These are phyloP conservation scores for Sporothrix dimorphospora DNA, from an alignment of 2,329 filamentous ascomycete species.

Conservation along the genomic window DNA sequence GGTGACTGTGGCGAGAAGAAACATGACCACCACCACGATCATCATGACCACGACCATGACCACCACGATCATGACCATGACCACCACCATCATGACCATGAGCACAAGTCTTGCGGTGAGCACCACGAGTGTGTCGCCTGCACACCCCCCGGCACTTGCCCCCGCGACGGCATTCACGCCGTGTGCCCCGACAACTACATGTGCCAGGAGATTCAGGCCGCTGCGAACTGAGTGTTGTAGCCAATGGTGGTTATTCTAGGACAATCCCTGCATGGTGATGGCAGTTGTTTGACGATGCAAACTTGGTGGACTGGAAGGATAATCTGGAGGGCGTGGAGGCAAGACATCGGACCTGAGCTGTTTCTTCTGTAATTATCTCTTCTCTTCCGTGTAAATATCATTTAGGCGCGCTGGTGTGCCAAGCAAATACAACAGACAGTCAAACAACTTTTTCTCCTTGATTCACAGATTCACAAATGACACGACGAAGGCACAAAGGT, in stretches of 20 bases:
- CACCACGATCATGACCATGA: constrained; percentile 16
- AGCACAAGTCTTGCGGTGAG: constrained; percentile 5
- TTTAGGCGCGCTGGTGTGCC: constrained; percentile 3
- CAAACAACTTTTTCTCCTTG: background rate
- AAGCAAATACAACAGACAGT: constrained; percentile 17
- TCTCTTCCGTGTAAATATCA: background rate
- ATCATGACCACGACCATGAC: constrained; percentile 13
- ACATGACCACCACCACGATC: constrained; percentile 20
- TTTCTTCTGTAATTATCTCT: background rate
- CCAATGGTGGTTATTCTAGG: background rate
- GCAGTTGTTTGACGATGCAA: background rate
- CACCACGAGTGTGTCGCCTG: constrained; percentile 36
- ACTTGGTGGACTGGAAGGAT: background rate
- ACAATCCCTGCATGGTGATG: background rate
- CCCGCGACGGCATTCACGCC: constrained; percentile 25
- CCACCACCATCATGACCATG: constrained; percentile 25
- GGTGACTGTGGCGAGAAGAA: constrained; percentile 17
- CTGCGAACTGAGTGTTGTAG: background rate
- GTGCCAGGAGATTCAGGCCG: constrained; percentile 13
- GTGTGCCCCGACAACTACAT: constrained; percentile 29
- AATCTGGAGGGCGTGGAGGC: background rate
- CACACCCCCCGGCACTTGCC: constrained; percentile 23
- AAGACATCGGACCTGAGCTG: background rate
- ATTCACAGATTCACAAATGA: background rate
- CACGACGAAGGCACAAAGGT: background rate